phyloP scores from a whole-genome alignment of 2,329 filamentous ascomycete species.

The Ceratocystis eucalypticola region DNA sequence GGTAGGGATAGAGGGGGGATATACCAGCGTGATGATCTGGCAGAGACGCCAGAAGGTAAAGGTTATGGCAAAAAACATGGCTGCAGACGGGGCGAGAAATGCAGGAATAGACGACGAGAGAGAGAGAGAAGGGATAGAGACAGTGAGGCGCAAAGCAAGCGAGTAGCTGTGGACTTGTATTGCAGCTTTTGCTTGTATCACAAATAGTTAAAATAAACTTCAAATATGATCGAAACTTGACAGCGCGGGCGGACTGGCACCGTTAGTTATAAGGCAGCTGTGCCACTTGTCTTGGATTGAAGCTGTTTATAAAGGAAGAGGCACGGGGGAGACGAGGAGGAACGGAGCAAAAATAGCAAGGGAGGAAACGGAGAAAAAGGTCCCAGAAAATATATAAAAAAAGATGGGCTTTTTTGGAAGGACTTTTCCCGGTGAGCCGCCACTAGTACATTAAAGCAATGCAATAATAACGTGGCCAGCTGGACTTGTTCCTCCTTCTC shows the following conservation, averaged over 20 bases:
- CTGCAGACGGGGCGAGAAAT: constrained; percentile 22
- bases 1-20: constrained; percentile 20
- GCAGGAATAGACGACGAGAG: not conserved
- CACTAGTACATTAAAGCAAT: no score
- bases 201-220: no score
- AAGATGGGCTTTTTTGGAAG: not conserved
- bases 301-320: not conserved
- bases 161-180: not conserved
- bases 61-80: constrained; percentile 49
- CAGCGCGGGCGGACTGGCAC: not conserved
- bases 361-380: not conserved
- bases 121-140: not conserved
- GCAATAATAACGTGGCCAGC: no score
- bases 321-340: not conserved
- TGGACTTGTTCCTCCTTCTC: no score
- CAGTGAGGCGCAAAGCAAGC: not conserved
- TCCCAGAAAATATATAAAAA: not conserved
- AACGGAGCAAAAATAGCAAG: not conserved
- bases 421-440: no score
- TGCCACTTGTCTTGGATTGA: not conserved
- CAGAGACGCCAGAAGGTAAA: constrained; percentile 50
- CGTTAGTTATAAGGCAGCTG: not conserved
- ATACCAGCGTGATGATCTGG: constrained; percentile 50
- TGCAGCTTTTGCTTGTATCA: no score
- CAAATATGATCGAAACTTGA: not conserved